phyloP scores from a whole-genome alignment of 805 yeast species.

The Myxozyma melibiosi region DNA sequence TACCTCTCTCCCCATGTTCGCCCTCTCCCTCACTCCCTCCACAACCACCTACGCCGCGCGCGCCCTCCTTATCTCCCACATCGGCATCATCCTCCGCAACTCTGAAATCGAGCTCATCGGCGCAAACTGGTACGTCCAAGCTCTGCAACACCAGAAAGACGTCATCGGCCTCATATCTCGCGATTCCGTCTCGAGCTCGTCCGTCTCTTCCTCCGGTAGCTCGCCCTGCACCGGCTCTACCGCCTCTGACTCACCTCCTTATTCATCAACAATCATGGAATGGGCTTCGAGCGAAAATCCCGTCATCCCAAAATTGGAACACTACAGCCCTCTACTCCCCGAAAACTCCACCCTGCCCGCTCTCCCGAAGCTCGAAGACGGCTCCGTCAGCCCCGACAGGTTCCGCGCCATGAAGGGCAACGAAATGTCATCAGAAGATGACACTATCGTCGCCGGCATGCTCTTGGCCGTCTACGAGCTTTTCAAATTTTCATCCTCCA shows the following conservation, averaged over 20 bases:
- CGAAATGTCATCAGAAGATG: slow-evolving; percentile 18
- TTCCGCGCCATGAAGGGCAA: slow-evolving; percentile 17
- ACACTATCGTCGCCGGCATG: slow-evolving; percentile 17
- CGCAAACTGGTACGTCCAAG: slow-evolving; percentile 18
- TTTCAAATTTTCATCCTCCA: slow-evolving; percentile 3
- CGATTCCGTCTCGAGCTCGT: neutral
- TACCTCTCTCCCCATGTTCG: slow-evolving; percentile 11
- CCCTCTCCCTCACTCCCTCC: slow-evolving; percentile 7
- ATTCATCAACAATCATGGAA: neutral
- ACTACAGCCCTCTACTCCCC: neutral
- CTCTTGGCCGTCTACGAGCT: slow-evolving; percentile 21
- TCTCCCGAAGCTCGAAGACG: neutral
- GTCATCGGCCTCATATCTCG: neutral
- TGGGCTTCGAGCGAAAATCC: neutral
- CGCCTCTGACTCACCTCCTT: neutral
- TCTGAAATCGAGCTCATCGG: slow-evolving; percentile 14
- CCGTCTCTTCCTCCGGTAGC: neutral
- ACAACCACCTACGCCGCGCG: slow-evolving; percentile 19
- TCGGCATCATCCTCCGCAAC: neutral
- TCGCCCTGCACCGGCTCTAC: neutral
- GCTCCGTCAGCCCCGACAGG: neutral
- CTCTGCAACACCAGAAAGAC: slow-evolving; percentile 11
- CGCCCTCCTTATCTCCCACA: slow-evolving; percentile 16
- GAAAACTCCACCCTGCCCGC: neutral
- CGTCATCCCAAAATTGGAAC: neutral